phyloP scores from a whole-genome alignment of 2,329 filamentous ascomycete genomes.

The Nemania sp. region DNA sequence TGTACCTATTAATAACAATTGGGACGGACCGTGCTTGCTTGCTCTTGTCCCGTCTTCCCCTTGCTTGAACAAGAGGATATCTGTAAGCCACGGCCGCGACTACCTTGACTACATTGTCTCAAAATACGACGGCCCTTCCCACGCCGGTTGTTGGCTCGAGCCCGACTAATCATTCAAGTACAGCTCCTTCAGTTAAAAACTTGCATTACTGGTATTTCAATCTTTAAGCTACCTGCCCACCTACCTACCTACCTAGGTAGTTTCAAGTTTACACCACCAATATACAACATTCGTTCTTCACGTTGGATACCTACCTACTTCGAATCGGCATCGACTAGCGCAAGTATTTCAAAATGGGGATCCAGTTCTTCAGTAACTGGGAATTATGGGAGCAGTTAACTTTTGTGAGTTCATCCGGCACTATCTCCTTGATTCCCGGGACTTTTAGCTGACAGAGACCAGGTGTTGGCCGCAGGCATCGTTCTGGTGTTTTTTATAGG shows the following conservation, averaged over 20 bases:
- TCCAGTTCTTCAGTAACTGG: constrained; percentile 76
- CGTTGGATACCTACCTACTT: constrained; percentile 40
- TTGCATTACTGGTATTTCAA: constrained; percentile 24
- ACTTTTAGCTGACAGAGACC: constrained; percentile 38
- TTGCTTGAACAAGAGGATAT: not conserved
- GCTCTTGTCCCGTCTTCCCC: too few relatives aligned
- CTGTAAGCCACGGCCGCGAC: not conserved
- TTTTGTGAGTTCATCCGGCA: constrained; percentile 71
- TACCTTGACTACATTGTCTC: not conserved
- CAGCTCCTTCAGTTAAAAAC: not conserved
- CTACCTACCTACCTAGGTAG: too few relatives aligned
- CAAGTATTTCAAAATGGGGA: constrained; percentile 51
- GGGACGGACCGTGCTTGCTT: constrained; percentile 20
- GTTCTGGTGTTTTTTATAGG: constrained; percentile 76
- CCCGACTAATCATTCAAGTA: constrained; percentile 13
- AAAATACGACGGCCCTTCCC: constrained; percentile 14
- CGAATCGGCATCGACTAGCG: constrained; percentile 41
- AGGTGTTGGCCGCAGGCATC: constrained; percentile 81
- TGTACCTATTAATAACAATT: not conserved
- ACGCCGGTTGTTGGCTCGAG: not conserved
- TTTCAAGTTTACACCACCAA: constrained; percentile 13
- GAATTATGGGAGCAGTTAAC: constrained; percentile 89
- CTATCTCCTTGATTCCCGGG: not conserved
- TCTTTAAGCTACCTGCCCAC: constrained; percentile 4
- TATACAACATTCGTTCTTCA: constrained; percentile 34